Base-by-base conservation (phyloP, 495 filamentous ascomycete species). In the Tuber indicum region DNA sequence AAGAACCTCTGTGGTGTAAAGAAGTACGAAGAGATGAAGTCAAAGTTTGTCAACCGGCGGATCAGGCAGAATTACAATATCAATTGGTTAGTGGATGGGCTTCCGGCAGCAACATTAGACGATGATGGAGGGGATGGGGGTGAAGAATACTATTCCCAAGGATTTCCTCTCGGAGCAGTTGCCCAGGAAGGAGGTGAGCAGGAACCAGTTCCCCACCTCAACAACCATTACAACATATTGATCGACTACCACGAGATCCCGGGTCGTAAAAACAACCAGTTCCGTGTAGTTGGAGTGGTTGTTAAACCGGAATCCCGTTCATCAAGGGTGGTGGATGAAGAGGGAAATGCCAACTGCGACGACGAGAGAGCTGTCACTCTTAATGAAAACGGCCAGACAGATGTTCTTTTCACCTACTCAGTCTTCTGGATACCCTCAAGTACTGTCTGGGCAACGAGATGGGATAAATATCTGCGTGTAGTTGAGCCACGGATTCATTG, bases 381-480 rank as follows among this genome's bases (percentile, higher is more conserved):
- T 21, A 86, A 85, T n/a, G 90, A 93, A 81, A 87, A 91, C 70
- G 86, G 82, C 0, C 88, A 91, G 14, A 95, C 92, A 1, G 77
- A 87, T 10, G 94, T 98, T 46, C 89, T 89, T 0, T 99, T 92
- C 87, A 97, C 94, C 1, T 99, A 99, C 84, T 92, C 91, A 82
- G 93, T 98, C 19, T 91, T 89, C 84, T 99, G 96, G 96, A 86
- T 86, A 43, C 87, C 88, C 66, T 96, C 93, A 3, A 73, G 86
- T 0, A 97, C 94, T 3, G 91, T 91, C 0, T 99, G 96, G 92
- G 96, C 96, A 45, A 98, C 96, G 26, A 88, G 96, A 75, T 98
- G 95, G 95, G 96, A 99, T 86, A 97, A 96, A 84, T 99, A 98
- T 83, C 88, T 98, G 42, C 94, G 97, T 81, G 94, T 98, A 36